phyloP scores from a whole-genome alignment of 2,329 filamentous ascomycete species.

The Colletotrichum endophyticum region DNA sequence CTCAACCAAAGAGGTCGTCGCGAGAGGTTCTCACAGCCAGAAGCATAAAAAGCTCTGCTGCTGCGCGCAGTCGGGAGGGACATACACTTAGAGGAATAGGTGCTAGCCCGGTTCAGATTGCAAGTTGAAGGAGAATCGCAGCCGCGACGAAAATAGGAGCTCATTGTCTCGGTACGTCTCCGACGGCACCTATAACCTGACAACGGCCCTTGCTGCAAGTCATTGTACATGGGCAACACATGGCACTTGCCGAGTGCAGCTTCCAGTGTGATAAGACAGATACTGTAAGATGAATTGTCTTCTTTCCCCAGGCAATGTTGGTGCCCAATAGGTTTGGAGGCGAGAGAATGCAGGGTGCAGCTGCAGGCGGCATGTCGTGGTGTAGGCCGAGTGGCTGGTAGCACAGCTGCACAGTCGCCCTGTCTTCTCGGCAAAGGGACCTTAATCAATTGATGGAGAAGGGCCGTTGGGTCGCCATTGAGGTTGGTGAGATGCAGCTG shows the following conservation, averaged over 20 bases:
- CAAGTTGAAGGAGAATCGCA: not conserved
- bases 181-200: not conserved
- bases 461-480: not conserved
- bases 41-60: no score
- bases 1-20: no score
- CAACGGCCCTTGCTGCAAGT: constrained; percentile 1
- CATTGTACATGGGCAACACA: constrained; percentile 7
- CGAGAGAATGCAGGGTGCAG: constrained; percentile 2
- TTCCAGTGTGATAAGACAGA: not conserved
- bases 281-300: not conserved
- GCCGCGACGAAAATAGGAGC: not conserved
- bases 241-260: not conserved
- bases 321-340: not conserved
- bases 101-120: not conserved
- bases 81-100: not conserved
- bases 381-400: constrained; percentile 19
- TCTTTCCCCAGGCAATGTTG: not conserved
- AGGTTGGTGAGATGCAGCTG: not conserved
- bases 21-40: no score
- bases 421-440: not conserved
- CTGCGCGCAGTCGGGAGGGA: not conserved
- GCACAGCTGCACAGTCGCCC: constrained; percentile 1
- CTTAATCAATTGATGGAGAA: not conserved
- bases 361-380: not conserved
- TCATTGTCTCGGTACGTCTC: not conserved